These are phyloP conservation scores for Castanea mollissima DNA, from an alignment of 306 rosid species.

Conservation along the genomic window DNA sequence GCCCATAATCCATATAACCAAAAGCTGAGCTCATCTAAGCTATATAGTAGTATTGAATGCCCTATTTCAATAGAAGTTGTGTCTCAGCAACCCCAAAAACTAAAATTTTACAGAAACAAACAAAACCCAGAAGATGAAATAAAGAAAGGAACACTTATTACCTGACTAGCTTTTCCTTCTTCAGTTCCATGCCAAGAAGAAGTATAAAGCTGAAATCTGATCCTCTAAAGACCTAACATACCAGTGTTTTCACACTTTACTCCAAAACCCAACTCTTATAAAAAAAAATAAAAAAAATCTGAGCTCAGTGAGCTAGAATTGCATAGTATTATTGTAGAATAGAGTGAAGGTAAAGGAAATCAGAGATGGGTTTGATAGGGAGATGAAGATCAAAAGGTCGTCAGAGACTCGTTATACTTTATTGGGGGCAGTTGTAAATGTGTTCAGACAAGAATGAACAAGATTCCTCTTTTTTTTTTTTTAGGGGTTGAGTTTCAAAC, in stretches of 20 bases:
- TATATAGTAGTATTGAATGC: background rate
- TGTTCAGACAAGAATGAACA: background rate
- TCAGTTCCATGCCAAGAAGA: slow-evolving; percentile 51
- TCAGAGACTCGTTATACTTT: background rate
- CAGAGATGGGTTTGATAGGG: background rate
- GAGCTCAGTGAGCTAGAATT: slow-evolving; percentile 1
- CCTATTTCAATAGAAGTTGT: background rate
- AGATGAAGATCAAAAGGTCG: background rate
- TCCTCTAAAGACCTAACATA: slow-evolving; percentile 35
- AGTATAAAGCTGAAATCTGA: slow-evolving; percentile 18
- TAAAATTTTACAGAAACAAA: background rate
- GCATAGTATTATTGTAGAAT: background rate
- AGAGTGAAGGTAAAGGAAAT: background rate
- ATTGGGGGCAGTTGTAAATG: background rate
- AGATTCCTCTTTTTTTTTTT: too few relatives aligned
- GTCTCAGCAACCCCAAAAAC: background rate
- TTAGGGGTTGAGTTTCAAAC: too few relatives aligned
- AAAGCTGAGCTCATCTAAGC: background rate
- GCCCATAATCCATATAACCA: background rate
- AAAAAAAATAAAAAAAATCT: background rate
- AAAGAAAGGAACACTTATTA: slow-evolving; percentile 27
- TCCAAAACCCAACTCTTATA: background rate
- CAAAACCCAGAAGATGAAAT: background rate
- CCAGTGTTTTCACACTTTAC: background rate
- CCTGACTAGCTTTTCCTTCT: slow-evolving; percentile 79